A percentile compares a stretch with the other conserved stretches of the same genome.
These are phyloP conservation scores for Tylopilus sp. DNA, from an alignment of 768 basidiomycete genomes.

Conservation along the genomic window DNA sequence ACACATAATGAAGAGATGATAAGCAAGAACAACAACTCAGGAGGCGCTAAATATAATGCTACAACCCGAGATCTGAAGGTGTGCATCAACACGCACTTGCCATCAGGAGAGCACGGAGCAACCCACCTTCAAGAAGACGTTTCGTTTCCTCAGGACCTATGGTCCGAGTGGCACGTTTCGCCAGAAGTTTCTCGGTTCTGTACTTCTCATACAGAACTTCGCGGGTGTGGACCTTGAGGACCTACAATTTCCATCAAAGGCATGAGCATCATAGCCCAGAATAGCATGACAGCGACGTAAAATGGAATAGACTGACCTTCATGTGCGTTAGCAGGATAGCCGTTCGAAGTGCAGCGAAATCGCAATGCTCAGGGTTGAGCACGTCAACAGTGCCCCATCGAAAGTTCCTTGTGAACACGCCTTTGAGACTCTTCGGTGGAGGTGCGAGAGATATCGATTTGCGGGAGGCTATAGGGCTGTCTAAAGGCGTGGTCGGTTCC, in stretches of 20 bases:
- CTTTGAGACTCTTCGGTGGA: slow-evolving; percentile 66
- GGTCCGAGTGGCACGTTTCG: slow-evolving; percentile 75
- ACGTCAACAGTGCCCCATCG: slow-evolving; percentile 90
- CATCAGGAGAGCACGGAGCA: slow-evolving; percentile 15
- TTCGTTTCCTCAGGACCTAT: slow-evolving; percentile 74
- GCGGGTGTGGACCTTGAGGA: slow-evolving; percentile 77
- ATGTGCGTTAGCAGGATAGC: slow-evolving; percentile 82
- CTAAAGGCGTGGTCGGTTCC: slow-evolving; percentile 36
- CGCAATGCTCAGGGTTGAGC: slow-evolving; percentile 80
- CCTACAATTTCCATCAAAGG: slow-evolving; percentile 38
- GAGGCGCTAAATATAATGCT: slow-evolving; percentile 26
- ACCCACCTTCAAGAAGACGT: slow-evolving; percentile 68
- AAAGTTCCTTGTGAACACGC: slow-evolving; percentile 74
- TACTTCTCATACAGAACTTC: slow-evolving; percentile 93
- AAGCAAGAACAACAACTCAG: slow-evolving; percentile 22
- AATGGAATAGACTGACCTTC: slow-evolving; percentile 50
- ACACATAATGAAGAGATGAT: slow-evolving; percentile 11
- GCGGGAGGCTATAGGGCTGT: slow-evolving; percentile 35
- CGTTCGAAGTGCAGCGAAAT: slow-evolving; percentile 82
- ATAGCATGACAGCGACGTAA: slow-evolving; percentile 19
- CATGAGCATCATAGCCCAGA: slow-evolving; percentile 6
- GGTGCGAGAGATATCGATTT: slow-evolving; percentile 37
- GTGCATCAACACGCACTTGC: slow-evolving; percentile 23
- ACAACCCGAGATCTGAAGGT: slow-evolving; percentile 46
- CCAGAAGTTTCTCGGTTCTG: slow-evolving; percentile 86